Evolutionary conservation across 1,284 basidiomycete genomes (phyloP), one percentile per base, ranked within the genome.

Genomic region (Apiotrichum veenhuisii): DNA sequence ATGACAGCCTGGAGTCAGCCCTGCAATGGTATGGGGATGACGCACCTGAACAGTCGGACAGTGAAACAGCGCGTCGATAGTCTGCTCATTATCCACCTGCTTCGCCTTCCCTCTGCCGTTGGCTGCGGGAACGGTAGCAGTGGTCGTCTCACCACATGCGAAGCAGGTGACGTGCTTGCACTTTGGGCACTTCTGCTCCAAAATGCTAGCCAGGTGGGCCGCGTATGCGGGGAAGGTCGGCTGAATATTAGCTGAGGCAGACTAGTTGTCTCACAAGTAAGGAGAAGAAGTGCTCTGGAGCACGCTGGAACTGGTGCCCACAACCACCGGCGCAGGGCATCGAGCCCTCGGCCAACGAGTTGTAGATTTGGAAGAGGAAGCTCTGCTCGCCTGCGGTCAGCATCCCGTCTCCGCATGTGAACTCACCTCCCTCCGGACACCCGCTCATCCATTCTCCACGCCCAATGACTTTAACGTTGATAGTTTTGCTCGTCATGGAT

Each of bases 391-490:
- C 86, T 75, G 49, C 20, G 1, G 43, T 49, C 23, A 55, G 50
- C 18, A 44, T 4, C 10, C 15, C 9, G 15, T 12, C 7, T 27
- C 22, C 25, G 36, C 8, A 38, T 22, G 18, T 5, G 15, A 17
- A 63, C 66, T 69, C 50, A 72, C 70, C 65, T 57, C 89, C 90
- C 74, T 94, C 91, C 0, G 91, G 90, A 74, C 91, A 94, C 11
- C 91, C 91, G 72, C 89, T 91, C 91, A 94, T 94, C 91, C 91
- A 95, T 69, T 91, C 86, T n/a, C 88, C 88, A 72, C 89, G 87
- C 23, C 86, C 86, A 82, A 94, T 84, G 40, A 92, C 76, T 57
- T 83, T 83, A 25, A 87, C 80, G 37, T 34, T 50, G 18, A n/a
- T 33, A 3, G n/a, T 43, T 40, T 43, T 53, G 34, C 20, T 18